A percentile compares a stretch with the other conserved stretches of the same genome.
Evolutionary conservation across 2,329 filamentous ascomycete genomes (phyloP).

Genomic region (Aphanoascus verrucosus): DNA sequence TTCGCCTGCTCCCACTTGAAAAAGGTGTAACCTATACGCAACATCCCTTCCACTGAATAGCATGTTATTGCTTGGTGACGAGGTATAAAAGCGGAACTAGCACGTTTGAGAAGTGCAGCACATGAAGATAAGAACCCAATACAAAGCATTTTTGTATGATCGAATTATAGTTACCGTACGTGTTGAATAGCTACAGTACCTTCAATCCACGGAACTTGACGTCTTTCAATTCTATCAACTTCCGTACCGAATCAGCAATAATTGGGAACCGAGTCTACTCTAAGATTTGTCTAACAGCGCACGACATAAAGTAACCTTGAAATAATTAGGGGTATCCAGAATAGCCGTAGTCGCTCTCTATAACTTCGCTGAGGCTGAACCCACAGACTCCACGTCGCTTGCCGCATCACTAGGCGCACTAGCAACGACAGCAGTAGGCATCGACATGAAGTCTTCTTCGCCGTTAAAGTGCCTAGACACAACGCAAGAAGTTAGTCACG

Average conservation of each 20-base stretch:
- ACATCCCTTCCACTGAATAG: too few relatives aligned
- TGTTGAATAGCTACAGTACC: neutral
- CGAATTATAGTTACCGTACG: neutral
- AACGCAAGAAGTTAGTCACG: slow-evolving; percentile 19
- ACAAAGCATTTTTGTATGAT: neutral
- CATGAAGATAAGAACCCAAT: too few relatives aligned
- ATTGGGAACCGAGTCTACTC: neutral
- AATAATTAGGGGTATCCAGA: neutral
- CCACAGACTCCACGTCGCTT: neutral
- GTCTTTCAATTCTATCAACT: neutral
- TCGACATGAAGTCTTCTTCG: slow-evolving; percentile 36
- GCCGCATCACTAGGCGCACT: neutral
- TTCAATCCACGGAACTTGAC: too few relatives aligned
- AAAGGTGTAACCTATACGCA: too few relatives aligned
- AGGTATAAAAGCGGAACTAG: too few relatives aligned
- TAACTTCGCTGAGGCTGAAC: slow-evolving; percentile 3
- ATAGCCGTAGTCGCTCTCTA: neutral
- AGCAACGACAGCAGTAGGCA: slow-evolving; percentile 10
- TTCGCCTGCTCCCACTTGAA: too few relatives aligned
- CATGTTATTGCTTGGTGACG: too few relatives aligned
- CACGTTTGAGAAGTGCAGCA: too few relatives aligned
- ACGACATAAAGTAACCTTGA: neutral
- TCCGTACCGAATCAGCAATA: neutral
- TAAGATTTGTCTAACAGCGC: neutral
- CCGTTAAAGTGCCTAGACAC: slow-evolving; percentile 36